A percentile compares a stretch with the other conserved stretches of the same genome.
Conservation (phyloP, 371 early-diverging fungal genomes). For the Actinomortierella wolfii region DNA sequence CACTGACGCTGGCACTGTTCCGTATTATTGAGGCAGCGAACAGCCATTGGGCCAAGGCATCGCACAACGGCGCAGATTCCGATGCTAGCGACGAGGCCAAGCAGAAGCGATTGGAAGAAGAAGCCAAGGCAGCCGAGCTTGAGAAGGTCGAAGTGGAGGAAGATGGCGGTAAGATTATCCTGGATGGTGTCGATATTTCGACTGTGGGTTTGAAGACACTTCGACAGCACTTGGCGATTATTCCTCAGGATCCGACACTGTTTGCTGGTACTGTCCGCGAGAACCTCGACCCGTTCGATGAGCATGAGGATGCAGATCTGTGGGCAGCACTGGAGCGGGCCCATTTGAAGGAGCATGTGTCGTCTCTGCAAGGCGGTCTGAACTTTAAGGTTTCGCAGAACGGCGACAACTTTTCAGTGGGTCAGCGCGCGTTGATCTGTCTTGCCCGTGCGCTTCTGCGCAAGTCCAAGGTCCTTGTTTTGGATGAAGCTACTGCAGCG, state of each 20-base stretch:
- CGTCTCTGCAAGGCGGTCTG: slow-evolving; percentile 49
- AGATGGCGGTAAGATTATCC: slow-evolving; percentile 60
- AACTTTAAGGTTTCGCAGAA: slow-evolving; percentile 50
- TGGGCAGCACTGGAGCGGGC: slow-evolving; percentile 66
- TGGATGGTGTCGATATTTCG: slow-evolving; percentile 72
- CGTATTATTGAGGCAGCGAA: slow-evolving; percentile 71
- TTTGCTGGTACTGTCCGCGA: slow-evolving; percentile 66
- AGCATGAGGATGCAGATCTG: slow-evolving; percentile 59
- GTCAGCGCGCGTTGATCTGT: slow-evolving; percentile 70
- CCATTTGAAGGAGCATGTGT: slow-evolving; percentile 46
- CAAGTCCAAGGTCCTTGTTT: slow-evolving; percentile 80
- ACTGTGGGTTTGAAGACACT: slow-evolving; percentile 63
- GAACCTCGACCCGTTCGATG: slow-evolving; percentile 69
- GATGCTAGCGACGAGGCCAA: not conserved
- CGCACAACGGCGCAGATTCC: slow-evolving; percentile 18
- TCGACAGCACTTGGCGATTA: slow-evolving; percentile 66
- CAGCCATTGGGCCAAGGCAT: slow-evolving; percentile 37
- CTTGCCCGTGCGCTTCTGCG: slow-evolving; percentile 75
- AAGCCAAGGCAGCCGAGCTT: slow-evolving; percentile 7
- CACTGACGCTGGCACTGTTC: slow-evolving; percentile 73
- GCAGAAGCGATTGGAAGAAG: not conserved
- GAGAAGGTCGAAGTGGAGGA: slow-evolving; percentile 56
- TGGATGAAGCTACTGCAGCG: slow-evolving; percentile 98
- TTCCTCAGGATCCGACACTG: slow-evolving; percentile 74
- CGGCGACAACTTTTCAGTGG: slow-evolving; percentile 71